Conservation (phyloP, 2,329 filamentous ascomycete genomes). For the Pseudogymnoascus sp. region DNA sequence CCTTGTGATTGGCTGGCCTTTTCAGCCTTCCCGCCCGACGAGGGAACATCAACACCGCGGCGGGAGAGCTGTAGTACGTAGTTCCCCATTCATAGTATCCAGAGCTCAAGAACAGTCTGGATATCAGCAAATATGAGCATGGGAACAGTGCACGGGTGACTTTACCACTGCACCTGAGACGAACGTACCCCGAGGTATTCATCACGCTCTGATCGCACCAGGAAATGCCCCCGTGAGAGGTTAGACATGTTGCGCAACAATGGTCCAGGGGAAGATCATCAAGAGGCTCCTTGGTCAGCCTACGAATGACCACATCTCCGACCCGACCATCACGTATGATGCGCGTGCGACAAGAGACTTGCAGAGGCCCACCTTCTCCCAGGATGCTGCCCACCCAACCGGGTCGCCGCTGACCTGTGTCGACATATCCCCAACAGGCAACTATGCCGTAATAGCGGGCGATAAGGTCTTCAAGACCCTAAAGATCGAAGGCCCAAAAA, state of each 20-base stretch:
- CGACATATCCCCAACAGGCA: conserved; percentile 51
- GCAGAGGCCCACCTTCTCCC: conserved; percentile 40
- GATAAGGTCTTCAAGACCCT: conserved; percentile 54
- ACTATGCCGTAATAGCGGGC: conserved; percentile 50
- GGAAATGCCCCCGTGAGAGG: conserved; percentile 4
- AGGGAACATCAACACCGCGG: conserved; percentile 2
- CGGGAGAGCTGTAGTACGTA: neutral
- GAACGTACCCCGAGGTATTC: neutral
- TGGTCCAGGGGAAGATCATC: conserved; percentile 13
- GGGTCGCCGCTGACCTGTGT: conserved; percentile 49
- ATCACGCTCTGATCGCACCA: neutral
- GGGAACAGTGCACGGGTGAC: neutral
- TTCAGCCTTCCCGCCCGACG: neutral
- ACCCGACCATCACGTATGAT: conserved; percentile 6
- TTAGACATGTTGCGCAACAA: conserved; percentile 11
- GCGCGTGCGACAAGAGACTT: neutral
- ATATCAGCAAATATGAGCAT: neutral
- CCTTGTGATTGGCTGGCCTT: neutral
- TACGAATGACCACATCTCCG: conserved; percentile 9
- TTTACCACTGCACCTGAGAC: neutral
- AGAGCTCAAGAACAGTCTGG: neutral
- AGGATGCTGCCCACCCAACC: conserved; percentile 46
- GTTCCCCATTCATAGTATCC: neutral
- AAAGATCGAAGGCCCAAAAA: conserved; percentile 41
- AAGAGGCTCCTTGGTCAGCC: conserved; percentile 14